phyloP scores from a whole-genome alignment of 2,329 filamentous ascomycete genomes.

The Sarocladium strictum region DNA sequence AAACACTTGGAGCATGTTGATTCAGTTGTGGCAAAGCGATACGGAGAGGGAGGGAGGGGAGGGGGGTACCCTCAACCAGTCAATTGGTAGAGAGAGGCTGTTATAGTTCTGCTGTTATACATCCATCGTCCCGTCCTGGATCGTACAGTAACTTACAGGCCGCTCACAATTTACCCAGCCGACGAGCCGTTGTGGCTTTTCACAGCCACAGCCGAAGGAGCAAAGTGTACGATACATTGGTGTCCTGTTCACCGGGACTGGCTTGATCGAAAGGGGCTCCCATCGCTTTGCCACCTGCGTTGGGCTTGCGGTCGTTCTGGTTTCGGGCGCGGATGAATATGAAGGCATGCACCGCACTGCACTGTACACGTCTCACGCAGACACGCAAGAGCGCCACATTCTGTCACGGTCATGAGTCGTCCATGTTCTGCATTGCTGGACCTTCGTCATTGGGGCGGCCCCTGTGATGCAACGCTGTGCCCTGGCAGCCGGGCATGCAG shows the following conservation, averaged over 20 bases:
- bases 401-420: too few species aligned
- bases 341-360: too few species aligned
- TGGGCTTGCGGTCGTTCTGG: background rate
- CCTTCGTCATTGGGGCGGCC: slow-evolving; percentile 2
- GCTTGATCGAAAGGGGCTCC: background rate
- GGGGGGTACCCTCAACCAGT: too few species aligned
- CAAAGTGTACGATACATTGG: too few species aligned
- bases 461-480: slow-evolving; percentile 3
- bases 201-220: slow-evolving; percentile 1
- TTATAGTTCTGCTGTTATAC: background rate
- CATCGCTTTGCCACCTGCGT: background rate
- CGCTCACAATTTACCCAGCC: background rate
- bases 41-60: too few species aligned
- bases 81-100: background rate
- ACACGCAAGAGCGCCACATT: too few species aligned
- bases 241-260: background rate
- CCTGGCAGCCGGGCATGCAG: background rate
- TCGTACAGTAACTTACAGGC: too few species aligned
- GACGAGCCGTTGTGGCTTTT: slow-evolving; percentile 4
- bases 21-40: background rate
- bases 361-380: too few species aligned
- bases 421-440: background rate
- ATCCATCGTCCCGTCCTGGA: too few species aligned
- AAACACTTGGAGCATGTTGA: background rate
- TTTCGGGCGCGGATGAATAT: too few species aligned